Conservation (phyloP, 78 protist genomes). For the slime mould (Dictyostelium discoideum) region DNA sequence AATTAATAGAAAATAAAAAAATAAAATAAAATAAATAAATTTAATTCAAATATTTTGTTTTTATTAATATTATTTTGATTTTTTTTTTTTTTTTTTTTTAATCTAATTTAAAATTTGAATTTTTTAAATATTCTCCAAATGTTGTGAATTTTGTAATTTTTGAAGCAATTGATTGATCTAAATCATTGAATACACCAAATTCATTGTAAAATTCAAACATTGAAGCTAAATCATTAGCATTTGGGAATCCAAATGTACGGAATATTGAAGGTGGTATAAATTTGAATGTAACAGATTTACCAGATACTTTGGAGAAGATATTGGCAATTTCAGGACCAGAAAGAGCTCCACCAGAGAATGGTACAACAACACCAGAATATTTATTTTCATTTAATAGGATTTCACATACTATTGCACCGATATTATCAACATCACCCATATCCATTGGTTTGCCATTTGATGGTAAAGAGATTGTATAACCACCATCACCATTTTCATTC, state of each 20-base stretch:
- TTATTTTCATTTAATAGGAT: background rate
- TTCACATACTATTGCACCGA: constrained; percentile 7
- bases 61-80: background rate
- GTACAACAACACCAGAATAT: constrained; percentile 14
- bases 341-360: background rate
- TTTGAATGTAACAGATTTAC: background rate
- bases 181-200: background rate
- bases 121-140: constrained; percentile 12
- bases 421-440: background rate
- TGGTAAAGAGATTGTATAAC: background rate
- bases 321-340: background rate
- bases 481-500: background rate
- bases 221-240: background rate
- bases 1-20: too few relatives aligned
- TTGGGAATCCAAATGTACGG: background rate
- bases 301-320: background rate
- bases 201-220: constrained; percentile 16
- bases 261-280: constrained; percentile 2
- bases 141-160: background rate
- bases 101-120: background rate
- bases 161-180: constrained; percentile 11
- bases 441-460: background rate
- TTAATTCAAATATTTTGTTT: too few relatives aligned
- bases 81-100: background rate
- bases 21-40: too few relatives aligned